These are phyloP conservation scores for Penicillium antarcticum DNA, from an alignment of 495 filamentous ascomycete species.

Conservation along the genomic window DNA sequence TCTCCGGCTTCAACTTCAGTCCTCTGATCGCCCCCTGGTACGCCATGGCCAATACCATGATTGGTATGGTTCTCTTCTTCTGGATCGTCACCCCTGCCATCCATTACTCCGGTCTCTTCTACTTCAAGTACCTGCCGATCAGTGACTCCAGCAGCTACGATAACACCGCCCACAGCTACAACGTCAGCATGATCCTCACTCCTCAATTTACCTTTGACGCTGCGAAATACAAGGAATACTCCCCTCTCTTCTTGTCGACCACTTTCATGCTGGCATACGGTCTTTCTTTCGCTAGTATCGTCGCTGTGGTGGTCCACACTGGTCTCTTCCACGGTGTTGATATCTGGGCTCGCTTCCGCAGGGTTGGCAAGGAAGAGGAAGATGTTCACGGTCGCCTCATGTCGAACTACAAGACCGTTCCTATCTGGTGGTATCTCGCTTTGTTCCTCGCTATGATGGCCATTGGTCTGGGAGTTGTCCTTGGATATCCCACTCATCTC, in stretches of 20 bases:
- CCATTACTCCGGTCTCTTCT: constrained; percentile 51
- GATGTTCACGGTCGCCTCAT: constrained; percentile 67
- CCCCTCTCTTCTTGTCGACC: constrained; percentile 59
- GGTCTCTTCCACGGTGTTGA: constrained; percentile 54
- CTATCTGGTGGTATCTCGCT: constrained; percentile 60
- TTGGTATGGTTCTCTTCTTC: constrained; percentile 53
- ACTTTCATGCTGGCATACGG: constrained; percentile 58
- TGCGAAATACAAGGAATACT: constrained; percentile 53
- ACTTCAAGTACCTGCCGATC: constrained; percentile 52
- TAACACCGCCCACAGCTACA: constrained; percentile 51
- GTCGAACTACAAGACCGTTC: constrained; percentile 54
- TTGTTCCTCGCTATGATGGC: constrained; percentile 48
- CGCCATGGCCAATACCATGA: constrained; percentile 55
- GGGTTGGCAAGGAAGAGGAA: constrained; percentile 52
- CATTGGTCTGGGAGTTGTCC: constrained; percentile 49
- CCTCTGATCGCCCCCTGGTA: constrained; percentile 70
- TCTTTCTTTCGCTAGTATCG: constrained; percentile 57
- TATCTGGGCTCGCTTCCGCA: constrained; percentile 48
- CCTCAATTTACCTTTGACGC: constrained; percentile 52
- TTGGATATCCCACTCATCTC: constrained; percentile 51
- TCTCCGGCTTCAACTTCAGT: constrained; percentile 62
- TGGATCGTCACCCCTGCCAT: constrained; percentile 51
- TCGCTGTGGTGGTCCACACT: constrained; percentile 53
- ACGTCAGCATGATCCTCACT: constrained; percentile 51
- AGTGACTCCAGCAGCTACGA: constrained; percentile 55